Base-by-base conservation (phyloP, 208 protist genomes). In the Leptomonas seymouri region DNA sequence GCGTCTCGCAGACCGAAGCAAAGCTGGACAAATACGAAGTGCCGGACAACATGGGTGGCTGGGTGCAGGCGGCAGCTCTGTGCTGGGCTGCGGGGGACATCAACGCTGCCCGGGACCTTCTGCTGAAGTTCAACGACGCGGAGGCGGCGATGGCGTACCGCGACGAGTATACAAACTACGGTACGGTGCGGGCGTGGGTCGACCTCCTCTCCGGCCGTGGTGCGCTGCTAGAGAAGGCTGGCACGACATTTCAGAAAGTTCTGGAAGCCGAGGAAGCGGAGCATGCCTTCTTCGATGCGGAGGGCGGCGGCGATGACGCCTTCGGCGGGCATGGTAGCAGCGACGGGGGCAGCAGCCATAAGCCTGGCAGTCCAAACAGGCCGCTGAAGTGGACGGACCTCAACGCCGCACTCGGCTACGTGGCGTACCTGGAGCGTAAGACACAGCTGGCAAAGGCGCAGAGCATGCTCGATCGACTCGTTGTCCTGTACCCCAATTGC, bases 381-480 rank as follows among this genome's bases (percentile, higher is more conserved):
- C 15, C 46, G 3, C 48, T 66, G 15, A 80, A 80, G 67, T 73
- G 56, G 65, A 71, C 79, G n/a, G 87, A 95, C 67, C 53, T 95
- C 39, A 86, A 96, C 67, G 90, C 92, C 25, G 80, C 89, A 6
- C 82, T 98, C 51, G 92, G 90, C 27, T 86, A 90, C 34, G 89
- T 92, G 1, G 89, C 84, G 7, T 95, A 87, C 74, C 68, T 94
- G 42, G 91, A 96, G 80, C 84, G 79, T 28, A 96, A 97, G 78
- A 85, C 67, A 31, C 89, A 95, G 64, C 86, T 93, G 30, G 51
- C 59, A 1, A 84, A 78, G 20, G 91, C 91, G n/a, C 88, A 92
- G 62, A 86, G 93, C 28, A 71, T 96, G 45, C 80, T 97, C 23
- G 93, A 95, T 67, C 76, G 82, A n/a, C 58, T 94, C 34, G 80